Percentiles rank a stretch among this genome's conserved stretches.
Conservation (phyloP, 2,329 filamentous ascomycete genomes). For the Acrocalymma vagum region DNA sequence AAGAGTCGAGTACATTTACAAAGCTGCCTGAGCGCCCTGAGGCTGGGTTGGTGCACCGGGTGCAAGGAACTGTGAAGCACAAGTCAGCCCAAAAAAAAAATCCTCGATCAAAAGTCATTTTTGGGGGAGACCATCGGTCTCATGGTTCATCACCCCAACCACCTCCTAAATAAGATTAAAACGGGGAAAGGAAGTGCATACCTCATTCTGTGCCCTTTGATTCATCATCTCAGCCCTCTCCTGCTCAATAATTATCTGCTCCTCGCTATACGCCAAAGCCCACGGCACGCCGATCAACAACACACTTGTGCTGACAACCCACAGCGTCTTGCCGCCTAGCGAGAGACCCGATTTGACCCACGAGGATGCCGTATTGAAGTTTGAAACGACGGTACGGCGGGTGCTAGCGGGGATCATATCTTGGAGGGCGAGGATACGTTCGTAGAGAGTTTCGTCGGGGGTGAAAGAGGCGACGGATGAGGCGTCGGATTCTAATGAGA, state of each 20-base stretch:
- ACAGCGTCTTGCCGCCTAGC: conserved; percentile 86
- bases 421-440: conserved; percentile 76
- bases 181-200: conserved; percentile 38
- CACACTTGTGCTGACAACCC: conserved; percentile 89
- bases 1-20: conserved; percentile 29
- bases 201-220: conserved; percentile 81
- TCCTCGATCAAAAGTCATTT: background rate
- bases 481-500: conserved; percentile 76
- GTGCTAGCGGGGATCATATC: conserved; percentile 85
- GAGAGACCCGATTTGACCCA: conserved; percentile 69
- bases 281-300: conserved; percentile 92
- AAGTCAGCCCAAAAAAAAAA: conserved; percentile 17
- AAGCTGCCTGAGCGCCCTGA: conserved; percentile 42
- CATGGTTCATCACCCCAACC: background rate
- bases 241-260: conserved; percentile 97
- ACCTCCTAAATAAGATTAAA: conserved; percentile 33
- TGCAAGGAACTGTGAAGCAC: conserved; percentile 38
- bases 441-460: conserved; percentile 59
- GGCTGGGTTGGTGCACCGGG: conserved; percentile 35
- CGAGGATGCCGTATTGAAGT: conserved; percentile 60
- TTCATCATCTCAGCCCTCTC: conserved; percentile 97
- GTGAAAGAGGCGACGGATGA: conserved; percentile 62
- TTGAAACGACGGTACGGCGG: conserved; percentile 60
- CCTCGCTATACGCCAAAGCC: conserved; percentile 90
- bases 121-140: background rate